These are phyloP conservation scores for Delitschia confertaspora DNA, from an alignment of 495 filamentous ascomycete genomes.

Conservation along the genomic window DNA sequence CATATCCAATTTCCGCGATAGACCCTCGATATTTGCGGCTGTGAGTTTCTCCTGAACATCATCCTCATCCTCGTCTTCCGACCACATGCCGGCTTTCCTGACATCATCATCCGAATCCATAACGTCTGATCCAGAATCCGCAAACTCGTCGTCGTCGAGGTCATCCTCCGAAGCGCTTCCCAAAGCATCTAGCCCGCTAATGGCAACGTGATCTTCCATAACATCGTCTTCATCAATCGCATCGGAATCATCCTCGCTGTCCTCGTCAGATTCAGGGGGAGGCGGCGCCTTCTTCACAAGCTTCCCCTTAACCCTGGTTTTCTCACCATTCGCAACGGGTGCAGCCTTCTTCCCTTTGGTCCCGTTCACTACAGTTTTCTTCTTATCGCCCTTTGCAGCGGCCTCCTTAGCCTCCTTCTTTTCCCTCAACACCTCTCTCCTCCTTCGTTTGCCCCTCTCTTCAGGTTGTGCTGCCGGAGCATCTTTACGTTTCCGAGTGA, in stretches of 20 bases:
- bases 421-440: constrained; percentile 1
- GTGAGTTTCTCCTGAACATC: constrained; percentile 87
- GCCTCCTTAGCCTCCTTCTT: constrained; percentile 2
- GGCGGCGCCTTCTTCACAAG: constrained; percentile 25
- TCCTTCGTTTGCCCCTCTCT: constrained; percentile 26
- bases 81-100: constrained; percentile 60
- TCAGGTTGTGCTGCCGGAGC: constrained; percentile 26
- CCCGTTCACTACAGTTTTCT: not conserved
- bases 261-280: constrained; percentile 21
- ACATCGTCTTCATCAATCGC: constrained; percentile 42
- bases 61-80: constrained; percentile 85
- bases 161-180: constrained; percentile 33
- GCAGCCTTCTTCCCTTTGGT: not conserved
- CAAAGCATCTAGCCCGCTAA: constrained; percentile 33
- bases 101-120: constrained; percentile 33
- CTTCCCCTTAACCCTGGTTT: constrained; percentile 33
- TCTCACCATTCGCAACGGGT: constrained; percentile 18
- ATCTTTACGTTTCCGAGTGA: constrained; percentile 68
- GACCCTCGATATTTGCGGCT: constrained; percentile 89
- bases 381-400: not conserved
- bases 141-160: constrained; percentile 42
- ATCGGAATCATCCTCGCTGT: constrained; percentile 31
- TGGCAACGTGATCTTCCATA: constrained; percentile 35
- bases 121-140: constrained; percentile 52
- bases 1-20: constrained; percentile 72